Conservation (phyloP, 345 rosid genomes). For the Capsella bursapastoris region DNA sequence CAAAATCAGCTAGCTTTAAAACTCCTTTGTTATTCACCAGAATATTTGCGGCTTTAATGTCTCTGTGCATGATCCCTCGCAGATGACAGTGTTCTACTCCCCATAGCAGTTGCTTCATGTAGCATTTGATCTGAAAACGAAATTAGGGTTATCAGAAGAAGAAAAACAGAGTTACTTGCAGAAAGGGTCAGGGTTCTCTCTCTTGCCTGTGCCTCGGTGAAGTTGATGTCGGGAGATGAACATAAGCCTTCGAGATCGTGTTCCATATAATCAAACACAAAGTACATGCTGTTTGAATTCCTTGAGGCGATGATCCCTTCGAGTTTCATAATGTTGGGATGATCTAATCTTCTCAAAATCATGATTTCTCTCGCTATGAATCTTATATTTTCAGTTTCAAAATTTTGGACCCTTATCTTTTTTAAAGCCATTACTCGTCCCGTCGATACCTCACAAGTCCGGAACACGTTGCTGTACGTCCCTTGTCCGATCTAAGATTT, state of each 20-base stretch:
- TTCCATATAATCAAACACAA: slow-evolving; percentile 85
- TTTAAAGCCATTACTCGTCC: slow-evolving; percentile 76
- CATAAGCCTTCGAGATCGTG: slow-evolving; percentile 77
- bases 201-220: slow-evolving; percentile 68
- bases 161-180: slow-evolving; percentile 18
- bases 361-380: slow-evolving; percentile 79
- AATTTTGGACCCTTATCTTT: slow-evolving; percentile 75
- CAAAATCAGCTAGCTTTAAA: slow-evolving; percentile 77
- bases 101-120: slow-evolving; percentile 72
- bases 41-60: slow-evolving; percentile 75
- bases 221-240: slow-evolving; percentile 61
- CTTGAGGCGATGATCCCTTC: slow-evolving; percentile 74
- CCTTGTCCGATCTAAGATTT: slow-evolving; percentile 76
- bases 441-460: slow-evolving; percentile 73
- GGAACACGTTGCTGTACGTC: slow-evolving; percentile 80
- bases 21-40: slow-evolving; percentile 71
- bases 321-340: slow-evolving; percentile 75
- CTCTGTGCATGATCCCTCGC: slow-evolving; percentile 76
- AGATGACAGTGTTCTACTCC: slow-evolving; percentile 80
- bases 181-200: slow-evolving; percentile 10
- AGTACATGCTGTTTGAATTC: slow-evolving; percentile 64
- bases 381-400: slow-evolving; percentile 75
- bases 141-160: neutral
- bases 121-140: slow-evolving; percentile 62
- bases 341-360: slow-evolving; percentile 80